Conservation (phyloP, 177 flowering plant species). For the Vitis hybrid region DNA sequence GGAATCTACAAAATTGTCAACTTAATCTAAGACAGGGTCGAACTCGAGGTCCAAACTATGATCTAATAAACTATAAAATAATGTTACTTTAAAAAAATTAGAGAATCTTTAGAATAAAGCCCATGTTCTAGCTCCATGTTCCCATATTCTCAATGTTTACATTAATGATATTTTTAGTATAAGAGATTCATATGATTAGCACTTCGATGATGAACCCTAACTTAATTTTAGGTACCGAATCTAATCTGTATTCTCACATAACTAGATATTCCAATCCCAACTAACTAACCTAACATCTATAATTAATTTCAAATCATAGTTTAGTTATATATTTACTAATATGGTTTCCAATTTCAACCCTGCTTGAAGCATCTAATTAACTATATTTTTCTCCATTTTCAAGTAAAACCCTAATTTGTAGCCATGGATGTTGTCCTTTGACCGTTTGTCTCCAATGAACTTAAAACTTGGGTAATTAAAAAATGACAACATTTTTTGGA, state of each 20-base stretch:
- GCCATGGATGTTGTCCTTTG: too few species aligned
- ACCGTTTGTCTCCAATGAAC: too few species aligned
- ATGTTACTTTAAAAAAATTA: not conserved
- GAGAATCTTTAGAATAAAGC: not conserved
- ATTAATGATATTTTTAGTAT: not conserved
- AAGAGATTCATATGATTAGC: constrained; percentile 3
- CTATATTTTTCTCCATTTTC: too few species aligned
- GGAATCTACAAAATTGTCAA: constrained; percentile 1
- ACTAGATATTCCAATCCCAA: not conserved
- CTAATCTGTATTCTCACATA: constrained; percentile 12
- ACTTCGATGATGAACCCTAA: not conserved
- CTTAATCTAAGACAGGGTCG: not conserved
- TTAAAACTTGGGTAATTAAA: too few species aligned
- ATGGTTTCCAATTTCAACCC: too few species aligned
- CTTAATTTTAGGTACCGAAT: constrained; percentile 11
- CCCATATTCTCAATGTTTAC: not conserved
- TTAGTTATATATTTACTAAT: too few species aligned
- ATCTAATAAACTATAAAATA: too few species aligned
- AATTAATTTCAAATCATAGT: not conserved
- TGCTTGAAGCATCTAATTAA: too few species aligned
- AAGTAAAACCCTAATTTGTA: too few species aligned
- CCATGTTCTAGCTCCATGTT: constrained; percentile 9
- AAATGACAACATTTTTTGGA: too few species aligned
- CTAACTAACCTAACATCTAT: not conserved
- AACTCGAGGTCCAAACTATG: too few species aligned